Evolutionary conservation across 2,329 filamentous ascomycete species (phyloP), one percentile per base, ranked within the genome.

Genomic region (Paracoccidioides lutzii): DNA sequence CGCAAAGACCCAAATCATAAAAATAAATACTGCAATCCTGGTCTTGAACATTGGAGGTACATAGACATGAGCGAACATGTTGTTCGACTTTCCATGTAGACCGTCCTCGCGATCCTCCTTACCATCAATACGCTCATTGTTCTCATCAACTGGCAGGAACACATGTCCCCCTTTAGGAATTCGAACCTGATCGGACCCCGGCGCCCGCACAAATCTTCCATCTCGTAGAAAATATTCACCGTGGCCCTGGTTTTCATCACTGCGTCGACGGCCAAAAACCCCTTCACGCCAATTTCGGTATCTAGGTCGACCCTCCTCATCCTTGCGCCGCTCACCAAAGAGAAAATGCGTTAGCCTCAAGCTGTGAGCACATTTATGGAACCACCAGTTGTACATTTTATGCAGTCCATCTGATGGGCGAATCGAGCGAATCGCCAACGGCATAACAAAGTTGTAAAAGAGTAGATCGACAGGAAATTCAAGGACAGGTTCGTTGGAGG

Each of bases 391-490:
- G 68, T 95, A 98, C 77, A 96, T 85, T 55, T 79, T 76, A 62
- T 95, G 87, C 3, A 98, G 75, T 0, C 82, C 85, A 65, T 95
- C 87, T 53, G 88, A 89, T 1, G 91, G 90, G 66, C 87, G 88
- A 71, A 95, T 85, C 63, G 89, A 84, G 63, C 82, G 85, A 62
- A 97, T 82, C 10, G 90, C 84, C 51, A 95, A 74, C 0, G 93
- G 93, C 77, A 96, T 93, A 49, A 96, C 75, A 68, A 96, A 95
- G 71, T 97, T 97, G 78, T 96, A 98, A 68, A 97, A 93, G 14
- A 98, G 76, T 1, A 98, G 77, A 66, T 98, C 91, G 58, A 95
- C 82, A 0, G 93, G 93, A 61, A 98, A 97, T 67, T 97, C 93
- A 50, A 97, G 76, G 0, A 95, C 86, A 0, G 93, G 90, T 62